phyloP scores from a whole-genome alignment of 257 asterid species.

The Ballota nigra region DNA sequence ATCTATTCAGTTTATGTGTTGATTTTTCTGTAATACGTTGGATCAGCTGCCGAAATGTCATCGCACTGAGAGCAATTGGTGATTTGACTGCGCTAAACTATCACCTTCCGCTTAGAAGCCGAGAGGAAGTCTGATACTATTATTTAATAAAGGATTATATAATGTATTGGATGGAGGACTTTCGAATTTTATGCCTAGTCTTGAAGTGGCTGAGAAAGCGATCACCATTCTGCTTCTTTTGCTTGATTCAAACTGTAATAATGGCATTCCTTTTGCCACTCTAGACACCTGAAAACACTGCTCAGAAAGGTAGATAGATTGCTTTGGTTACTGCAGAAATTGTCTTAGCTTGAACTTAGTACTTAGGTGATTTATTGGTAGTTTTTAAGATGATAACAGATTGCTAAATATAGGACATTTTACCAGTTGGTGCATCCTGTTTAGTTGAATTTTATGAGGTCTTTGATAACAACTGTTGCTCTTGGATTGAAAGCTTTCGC shows the following conservation, averaged over 20 bases:
- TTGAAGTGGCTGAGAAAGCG: background rate
- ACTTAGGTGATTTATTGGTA: background rate
- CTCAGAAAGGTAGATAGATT: background rate
- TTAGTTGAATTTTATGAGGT: background rate
- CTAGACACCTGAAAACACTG: background rate
- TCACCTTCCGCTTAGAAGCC: background rate
- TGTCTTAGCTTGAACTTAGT: slow-evolving; percentile 8
- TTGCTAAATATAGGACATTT: background rate
- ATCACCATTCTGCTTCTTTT: background rate
- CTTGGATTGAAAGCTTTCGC: background rate
- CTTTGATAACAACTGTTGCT: slow-evolving; percentile 6
- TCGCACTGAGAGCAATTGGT: background rate
- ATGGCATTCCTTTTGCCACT: background rate
- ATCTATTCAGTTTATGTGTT: background rate
- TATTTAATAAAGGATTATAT: background rate
- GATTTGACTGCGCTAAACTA: background rate
- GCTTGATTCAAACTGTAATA: background rate
- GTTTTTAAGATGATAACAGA: background rate
- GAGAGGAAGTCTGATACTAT: background rate
- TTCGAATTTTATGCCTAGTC: background rate
- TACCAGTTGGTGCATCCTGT: slow-evolving; percentile 1
- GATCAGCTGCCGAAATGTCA: background rate
- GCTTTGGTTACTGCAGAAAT: background rate
- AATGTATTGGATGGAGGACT: background rate
- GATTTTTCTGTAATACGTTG: background rate